Percentiles rank a stretch among this genome's conserved stretches.
These are phyloP conservation scores for Oenanthe javanica DNA, from an alignment of 140 eudicot species.

Conservation along the genomic window DNA sequence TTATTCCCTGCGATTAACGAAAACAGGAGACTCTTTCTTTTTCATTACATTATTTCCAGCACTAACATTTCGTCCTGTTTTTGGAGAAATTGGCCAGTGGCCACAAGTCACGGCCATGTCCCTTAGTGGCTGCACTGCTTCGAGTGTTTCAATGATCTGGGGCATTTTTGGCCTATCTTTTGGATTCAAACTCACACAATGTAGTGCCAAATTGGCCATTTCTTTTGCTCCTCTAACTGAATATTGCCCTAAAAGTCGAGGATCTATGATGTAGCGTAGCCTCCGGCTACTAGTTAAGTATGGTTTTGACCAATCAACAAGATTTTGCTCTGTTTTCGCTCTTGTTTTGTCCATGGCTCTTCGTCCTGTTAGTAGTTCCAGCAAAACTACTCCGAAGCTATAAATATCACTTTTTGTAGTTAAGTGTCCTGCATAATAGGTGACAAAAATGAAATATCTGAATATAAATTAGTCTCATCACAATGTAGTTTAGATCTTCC, in stretches of 20 bases:
- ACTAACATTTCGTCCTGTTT: constrained; percentile 22
- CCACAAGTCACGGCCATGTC: constrained; percentile 88
- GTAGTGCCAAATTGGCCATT: constrained; percentile 58
- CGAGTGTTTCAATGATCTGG: constrained; percentile 62
- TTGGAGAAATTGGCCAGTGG: constrained; percentile 69
- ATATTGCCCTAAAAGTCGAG: constrained; percentile 77
- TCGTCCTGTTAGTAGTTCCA: constrained; percentile 78
- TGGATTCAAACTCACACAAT: constrained; percentile 74
- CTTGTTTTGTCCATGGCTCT: constrained; percentile 77
- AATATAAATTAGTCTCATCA: not conserved
- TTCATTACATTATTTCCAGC: constrained; percentile 26
- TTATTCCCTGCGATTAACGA: constrained; percentile 1
- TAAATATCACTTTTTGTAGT: constrained; percentile 85
- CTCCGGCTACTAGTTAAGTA: constrained; percentile 62
- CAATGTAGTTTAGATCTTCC: not conserved
- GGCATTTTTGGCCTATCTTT: constrained; percentile 91
- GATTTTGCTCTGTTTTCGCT: constrained; percentile 59
- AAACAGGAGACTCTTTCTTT: constrained; percentile 37
- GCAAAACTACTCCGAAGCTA: constrained; percentile 83
- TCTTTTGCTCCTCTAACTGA: constrained; percentile 78
- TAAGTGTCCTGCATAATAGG: constrained; percentile 58
- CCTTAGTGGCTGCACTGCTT: constrained; percentile 43
- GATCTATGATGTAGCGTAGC: constrained; percentile 68
- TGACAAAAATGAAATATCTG: not conserved
- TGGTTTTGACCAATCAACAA: constrained; percentile 82